Conservation (phyloP, 176 grass and related monocot species). For the Bonia amplexicaulis region DNA sequence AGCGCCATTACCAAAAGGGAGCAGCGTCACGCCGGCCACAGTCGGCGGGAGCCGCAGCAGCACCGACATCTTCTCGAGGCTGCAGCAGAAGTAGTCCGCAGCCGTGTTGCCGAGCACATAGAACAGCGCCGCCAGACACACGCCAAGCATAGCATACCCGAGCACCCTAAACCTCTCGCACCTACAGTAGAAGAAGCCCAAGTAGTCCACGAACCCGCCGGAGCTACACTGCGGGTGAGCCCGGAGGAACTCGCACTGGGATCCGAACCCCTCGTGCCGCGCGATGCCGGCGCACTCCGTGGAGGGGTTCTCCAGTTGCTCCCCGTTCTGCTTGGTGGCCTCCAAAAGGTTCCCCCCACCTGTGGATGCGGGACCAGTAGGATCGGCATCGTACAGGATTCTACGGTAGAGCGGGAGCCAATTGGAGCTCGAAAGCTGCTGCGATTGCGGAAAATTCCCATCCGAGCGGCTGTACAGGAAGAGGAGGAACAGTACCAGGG, state of each 20-base stretch:
- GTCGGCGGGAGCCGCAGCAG: conserved; percentile 79
- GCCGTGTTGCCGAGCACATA: conserved; percentile 95
- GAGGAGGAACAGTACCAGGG: conserved; percentile 60
- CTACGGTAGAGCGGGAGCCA: conserved; percentile 35
- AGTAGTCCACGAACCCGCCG: conserved; percentile 74
- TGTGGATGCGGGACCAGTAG: conserved; percentile 29
- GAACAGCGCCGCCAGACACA: conserved; percentile 75
- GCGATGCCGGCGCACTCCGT: conserved; percentile 53
- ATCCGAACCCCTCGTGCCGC: conserved; percentile 58
- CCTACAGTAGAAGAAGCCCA: conserved; percentile 73
- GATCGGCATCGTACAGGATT: conserved; percentile 46
- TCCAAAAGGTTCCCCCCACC: conserved; percentile 22
- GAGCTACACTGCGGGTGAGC: conserved; percentile 68
- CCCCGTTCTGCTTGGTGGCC: neutral
- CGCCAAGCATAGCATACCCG: conserved; percentile 59
- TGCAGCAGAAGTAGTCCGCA: conserved; percentile 96
- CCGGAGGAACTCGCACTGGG: conserved; percentile 80
- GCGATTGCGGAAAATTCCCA: neutral
- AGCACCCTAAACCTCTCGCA: conserved; percentile 63
- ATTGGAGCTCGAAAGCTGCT: neutral
- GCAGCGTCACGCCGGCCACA: conserved; percentile 78
- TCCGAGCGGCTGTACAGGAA: conserved; percentile 62
- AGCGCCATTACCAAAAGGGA: conserved; percentile 93
- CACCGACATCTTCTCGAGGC: conserved; percentile 84
- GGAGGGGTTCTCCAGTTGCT: conserved; percentile 54